Evolutionary conservation across 2,329 filamentous ascomycete species (phyloP).

Genomic region (Alternaria sp.): DNA sequence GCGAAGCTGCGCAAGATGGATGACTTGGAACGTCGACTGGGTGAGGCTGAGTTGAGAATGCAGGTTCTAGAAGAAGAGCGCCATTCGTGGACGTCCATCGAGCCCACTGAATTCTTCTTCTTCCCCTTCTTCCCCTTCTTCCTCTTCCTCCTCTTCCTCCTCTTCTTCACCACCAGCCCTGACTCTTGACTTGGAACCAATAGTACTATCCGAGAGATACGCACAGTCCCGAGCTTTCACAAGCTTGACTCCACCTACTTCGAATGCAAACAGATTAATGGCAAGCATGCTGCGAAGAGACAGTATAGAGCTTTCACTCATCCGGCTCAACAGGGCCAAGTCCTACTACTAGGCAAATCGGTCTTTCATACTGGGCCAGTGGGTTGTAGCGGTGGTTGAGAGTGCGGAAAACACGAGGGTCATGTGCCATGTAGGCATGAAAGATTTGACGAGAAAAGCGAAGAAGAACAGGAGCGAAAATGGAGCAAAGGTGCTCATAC

Average conservation of each 20-base stretch:
- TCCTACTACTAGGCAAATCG: too few species aligned
- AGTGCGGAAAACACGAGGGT: neutral
- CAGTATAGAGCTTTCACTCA: neutral
- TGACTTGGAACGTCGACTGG: too few species aligned
- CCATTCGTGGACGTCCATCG: neutral
- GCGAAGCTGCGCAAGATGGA: too few species aligned
- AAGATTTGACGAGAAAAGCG: too few species aligned
- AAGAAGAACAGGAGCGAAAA: too few species aligned
- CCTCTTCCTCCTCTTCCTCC: too few species aligned
- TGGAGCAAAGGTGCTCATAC: too few species aligned
- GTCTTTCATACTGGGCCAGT: too few species aligned
- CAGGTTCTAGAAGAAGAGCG: too few species aligned
- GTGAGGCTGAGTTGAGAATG: too few species aligned
- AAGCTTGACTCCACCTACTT: neutral
- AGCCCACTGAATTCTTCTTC: neutral
- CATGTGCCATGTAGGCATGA: too few species aligned
- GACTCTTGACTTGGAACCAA: neutral
- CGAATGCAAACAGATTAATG: neutral
- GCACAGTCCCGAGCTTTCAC: neutral
- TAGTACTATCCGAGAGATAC: neutral
- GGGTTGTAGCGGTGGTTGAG: neutral
- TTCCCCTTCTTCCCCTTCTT: too few species aligned
- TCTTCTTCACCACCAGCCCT: neutral
- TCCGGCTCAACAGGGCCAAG: neutral
- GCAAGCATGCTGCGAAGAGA: neutral